Evolutionary conservation across 129 eudicot genomes (phyloP), one percentile per base, ranked within the genome.

Genomic region (Escallonia herrerae): DNA sequence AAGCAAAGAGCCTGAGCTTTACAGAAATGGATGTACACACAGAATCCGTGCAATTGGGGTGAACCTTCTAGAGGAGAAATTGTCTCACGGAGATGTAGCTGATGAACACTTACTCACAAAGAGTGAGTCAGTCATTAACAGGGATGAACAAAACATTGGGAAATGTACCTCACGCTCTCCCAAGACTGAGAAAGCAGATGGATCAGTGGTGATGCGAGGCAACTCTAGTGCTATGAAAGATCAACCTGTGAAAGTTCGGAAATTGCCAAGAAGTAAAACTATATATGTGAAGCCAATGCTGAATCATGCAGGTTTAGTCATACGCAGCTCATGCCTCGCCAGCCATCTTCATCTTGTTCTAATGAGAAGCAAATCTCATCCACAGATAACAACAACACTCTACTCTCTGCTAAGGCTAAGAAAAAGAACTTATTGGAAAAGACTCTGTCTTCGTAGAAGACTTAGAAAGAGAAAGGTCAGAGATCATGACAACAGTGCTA

Each of bases 1-100:
- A 64, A 74, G 66, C 64, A 80, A 68, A 60, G 87, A 78, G 77
- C 69, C 76, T 2, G 83, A 81, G 53, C 66, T 56, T 12, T 79
- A 60, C 64, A 74, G 81, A 69, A 73, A 83, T 74, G 82, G 89
- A 72, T 77, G 78, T 57, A 77, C 89, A 42, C 86, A 82, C 53
- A 82, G 86, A 82, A 74, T 80, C 61, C 82, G 69, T 44, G 90
- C 87, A 53, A 66, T 75, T 60, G 90, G 70, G 64, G 67, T 63
- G 37, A 69, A 74, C 44, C 63, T 44, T 54, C 56, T 46, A 58
- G 74, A 73, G 62, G 80, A 41, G 66, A 68, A 65, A 8, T 9
- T 44, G 10, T 60, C 64, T 33, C 52, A 58, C 65, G 77, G 42
- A 72, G 68, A 62, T 38, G 44, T 50, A 66, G 50, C 48, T 59